Conservation (phyloP, 1,139 yeast species). For the Ogataea hybrid region DNA sequence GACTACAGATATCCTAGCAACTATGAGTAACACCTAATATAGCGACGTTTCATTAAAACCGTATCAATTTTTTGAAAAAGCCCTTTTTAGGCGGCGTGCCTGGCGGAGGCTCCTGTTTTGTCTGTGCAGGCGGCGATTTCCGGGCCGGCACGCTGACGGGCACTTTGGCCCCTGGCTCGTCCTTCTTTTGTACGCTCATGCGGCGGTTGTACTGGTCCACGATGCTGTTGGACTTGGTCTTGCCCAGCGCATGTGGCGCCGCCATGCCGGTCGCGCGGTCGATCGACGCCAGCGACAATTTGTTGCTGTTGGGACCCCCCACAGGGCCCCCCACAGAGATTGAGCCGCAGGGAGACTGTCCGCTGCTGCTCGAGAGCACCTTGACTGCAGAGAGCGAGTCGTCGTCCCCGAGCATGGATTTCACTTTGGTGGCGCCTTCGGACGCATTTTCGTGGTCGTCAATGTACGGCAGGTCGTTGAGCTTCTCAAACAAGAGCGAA, state of each 20-base stretch:
- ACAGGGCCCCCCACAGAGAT: not conserved
- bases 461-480: conserved; percentile 24
- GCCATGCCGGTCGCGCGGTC: conserved; percentile 15
- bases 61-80: conserved; percentile 19
- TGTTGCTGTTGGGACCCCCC: not conserved
- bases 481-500: conserved; percentile 23
- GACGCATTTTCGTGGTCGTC: conserved; percentile 15
- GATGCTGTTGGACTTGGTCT: conserved; percentile 19
- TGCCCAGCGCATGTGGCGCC: conserved; percentile 5
- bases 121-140: no score
- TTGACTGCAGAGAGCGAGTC: conserved; percentile 11
- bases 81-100: conserved; percentile 9
- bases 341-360: conserved; percentile 11
- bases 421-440: conserved; percentile 12
- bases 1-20: conserved; percentile 80
- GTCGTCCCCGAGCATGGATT: conserved; percentile 18
- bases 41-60: conserved; percentile 8
- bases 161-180: not conserved
- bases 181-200: conserved; percentile 13
- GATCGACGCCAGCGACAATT: conserved; percentile 7
- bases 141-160: not conserved
- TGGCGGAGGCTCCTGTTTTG: not conserved
- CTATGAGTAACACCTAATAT: conserved; percentile 25
- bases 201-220: conserved; percentile 30
- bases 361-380: conserved; percentile 12